phyloP scores from a whole-genome alignment of 768 basidiomycete genomes.

The Lyophyllum atratum region DNA sequence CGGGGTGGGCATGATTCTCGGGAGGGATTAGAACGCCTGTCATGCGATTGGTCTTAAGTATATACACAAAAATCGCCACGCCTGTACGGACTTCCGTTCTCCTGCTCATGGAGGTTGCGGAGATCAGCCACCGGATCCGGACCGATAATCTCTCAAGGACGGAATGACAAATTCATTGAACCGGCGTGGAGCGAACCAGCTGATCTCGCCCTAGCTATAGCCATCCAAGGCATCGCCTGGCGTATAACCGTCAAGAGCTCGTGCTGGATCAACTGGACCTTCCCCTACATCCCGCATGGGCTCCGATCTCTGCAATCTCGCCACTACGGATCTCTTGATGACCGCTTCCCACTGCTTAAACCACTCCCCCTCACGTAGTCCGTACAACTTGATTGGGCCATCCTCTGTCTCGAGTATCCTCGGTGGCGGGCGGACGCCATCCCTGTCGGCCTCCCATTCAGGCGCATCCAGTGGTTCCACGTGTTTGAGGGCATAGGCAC shows the following conservation, averaged over 20 bases:
- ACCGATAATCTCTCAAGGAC: background rate
- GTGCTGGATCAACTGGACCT: background rate
- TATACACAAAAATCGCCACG: background rate
- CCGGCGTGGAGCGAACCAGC: background rate
- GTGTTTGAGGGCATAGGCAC: slow-evolving; percentile 67
- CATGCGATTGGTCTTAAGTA: background rate
- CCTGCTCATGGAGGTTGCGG: background rate
- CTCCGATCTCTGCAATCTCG: slow-evolving; percentile 40
- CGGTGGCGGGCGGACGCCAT: no score
- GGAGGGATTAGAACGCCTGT: background rate
- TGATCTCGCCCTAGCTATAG: background rate
- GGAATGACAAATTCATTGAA: background rate
- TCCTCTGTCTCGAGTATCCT: slow-evolving; percentile 31
- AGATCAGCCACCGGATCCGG: background rate
- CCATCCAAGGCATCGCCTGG: no score
- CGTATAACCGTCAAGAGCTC: background rate
- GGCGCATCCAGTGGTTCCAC: slow-evolving; percentile 29
- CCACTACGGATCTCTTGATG: slow-evolving; percentile 61
- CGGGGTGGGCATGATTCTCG: slow-evolving; percentile 31
- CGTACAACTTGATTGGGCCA: slow-evolving; percentile 47
- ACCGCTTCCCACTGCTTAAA: no score
- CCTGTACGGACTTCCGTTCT: background rate
- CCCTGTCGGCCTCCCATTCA: no score
- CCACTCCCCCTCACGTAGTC: slow-evolving; percentile 75
- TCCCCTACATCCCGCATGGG: slow-evolving; percentile 19